Evolutionary conservation across 2,329 filamentous ascomycete species (phyloP).

Genomic region (Lasiodiplodia sp.): DNA sequence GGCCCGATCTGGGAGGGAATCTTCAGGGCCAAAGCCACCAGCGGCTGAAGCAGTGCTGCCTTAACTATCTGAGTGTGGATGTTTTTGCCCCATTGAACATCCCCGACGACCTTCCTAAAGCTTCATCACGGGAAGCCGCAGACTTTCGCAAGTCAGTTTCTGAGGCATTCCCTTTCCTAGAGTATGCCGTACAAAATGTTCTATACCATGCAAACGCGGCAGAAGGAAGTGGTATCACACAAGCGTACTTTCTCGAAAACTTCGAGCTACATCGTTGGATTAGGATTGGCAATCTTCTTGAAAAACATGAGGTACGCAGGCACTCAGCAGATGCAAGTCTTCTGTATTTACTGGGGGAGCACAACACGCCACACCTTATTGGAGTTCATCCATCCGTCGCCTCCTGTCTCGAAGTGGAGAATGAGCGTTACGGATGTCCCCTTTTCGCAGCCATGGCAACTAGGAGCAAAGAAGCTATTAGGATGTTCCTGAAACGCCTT

Average conservation of each 20-base stretch:
- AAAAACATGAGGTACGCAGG: slow-evolving; percentile 37
- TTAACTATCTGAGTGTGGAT: slow-evolving; percentile 47
- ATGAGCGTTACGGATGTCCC: slow-evolving; percentile 44
- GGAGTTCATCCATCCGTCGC: slow-evolving; percentile 35
- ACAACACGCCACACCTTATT: slow-evolving; percentile 41
- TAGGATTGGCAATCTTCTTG: slow-evolving; percentile 42
- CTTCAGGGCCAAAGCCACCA: slow-evolving; percentile 51
- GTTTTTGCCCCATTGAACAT: slow-evolving; percentile 11
- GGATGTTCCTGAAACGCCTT: slow-evolving; percentile 10
- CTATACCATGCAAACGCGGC: slow-evolving; percentile 39
- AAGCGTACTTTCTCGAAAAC: slow-evolving; percentile 33
- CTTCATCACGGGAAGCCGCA: slow-evolving; percentile 22
- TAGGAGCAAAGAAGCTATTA: slow-evolving; percentile 38
- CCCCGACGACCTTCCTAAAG: slow-evolving; percentile 31
- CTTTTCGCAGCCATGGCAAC: slow-evolving; percentile 48
- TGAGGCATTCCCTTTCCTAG: slow-evolving; percentile 53
- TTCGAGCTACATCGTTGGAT: slow-evolving; percentile 45
- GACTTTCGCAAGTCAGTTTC: not conserved
- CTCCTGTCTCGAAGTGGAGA: slow-evolving; percentile 35
- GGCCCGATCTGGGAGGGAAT: slow-evolving; percentile 38
- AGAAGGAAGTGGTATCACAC: slow-evolving; percentile 36
- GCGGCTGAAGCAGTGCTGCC: slow-evolving; percentile 54
- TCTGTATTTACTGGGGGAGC: slow-evolving; percentile 37
- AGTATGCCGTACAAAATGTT: slow-evolving; percentile 42
- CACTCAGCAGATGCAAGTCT: slow-evolving; percentile 32